A percentile compares a stretch with the other conserved stretches of the same genome.
Evolutionary conservation across 2,329 filamentous ascomycete genomes (phyloP).

Genomic region (Colletotrichum tofieldiae): DNA sequence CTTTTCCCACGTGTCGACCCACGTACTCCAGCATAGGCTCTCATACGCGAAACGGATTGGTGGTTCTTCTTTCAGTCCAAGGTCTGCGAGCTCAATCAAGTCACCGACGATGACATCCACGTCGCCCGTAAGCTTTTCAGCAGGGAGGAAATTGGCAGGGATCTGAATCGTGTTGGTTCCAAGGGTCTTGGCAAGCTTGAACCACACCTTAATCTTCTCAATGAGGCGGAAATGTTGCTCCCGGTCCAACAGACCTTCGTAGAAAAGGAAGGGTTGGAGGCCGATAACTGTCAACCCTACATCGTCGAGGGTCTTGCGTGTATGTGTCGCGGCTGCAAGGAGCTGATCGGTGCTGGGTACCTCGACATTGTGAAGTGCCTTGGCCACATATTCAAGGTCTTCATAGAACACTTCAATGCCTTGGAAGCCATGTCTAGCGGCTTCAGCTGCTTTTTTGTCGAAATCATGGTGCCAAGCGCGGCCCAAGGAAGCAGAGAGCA

Average conservation of each 20-base stretch:
- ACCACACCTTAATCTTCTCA: constrained; percentile 78
- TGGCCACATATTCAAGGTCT: constrained; percentile 76
- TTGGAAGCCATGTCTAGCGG: constrained; percentile 61
- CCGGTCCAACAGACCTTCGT: constrained; percentile 80
- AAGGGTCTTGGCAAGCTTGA: constrained; percentile 74
- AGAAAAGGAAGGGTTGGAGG: constrained; percentile 84
- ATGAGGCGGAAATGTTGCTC: constrained; percentile 68
- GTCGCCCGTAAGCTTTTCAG: constrained; percentile 59
- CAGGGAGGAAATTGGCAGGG: constrained; percentile 78
- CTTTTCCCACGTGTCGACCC: constrained; percentile 79
- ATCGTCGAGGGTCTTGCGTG: constrained; percentile 70
- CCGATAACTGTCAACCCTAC: constrained; percentile 73
- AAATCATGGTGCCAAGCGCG: constrained; percentile 49
- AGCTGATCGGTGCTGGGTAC: constrained; percentile 57
- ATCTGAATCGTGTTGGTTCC: constrained; percentile 81
- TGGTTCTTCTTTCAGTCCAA: constrained; percentile 71
- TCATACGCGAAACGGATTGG: constrained; percentile 81
- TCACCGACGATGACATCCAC: constrained; percentile 73
- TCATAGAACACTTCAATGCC: constrained; percentile 86
- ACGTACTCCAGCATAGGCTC: constrained; percentile 80
- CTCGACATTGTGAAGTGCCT: constrained; percentile 56
- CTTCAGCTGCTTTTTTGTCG: constrained; percentile 15
- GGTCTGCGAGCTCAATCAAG: constrained; percentile 75
- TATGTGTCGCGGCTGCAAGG: constrained; percentile 70
- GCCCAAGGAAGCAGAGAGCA: constrained; percentile 24